phyloP scores from a whole-genome alignment of 192 early-diverging fungal genomes.

The Geranomyces michiganensis region DNA sequence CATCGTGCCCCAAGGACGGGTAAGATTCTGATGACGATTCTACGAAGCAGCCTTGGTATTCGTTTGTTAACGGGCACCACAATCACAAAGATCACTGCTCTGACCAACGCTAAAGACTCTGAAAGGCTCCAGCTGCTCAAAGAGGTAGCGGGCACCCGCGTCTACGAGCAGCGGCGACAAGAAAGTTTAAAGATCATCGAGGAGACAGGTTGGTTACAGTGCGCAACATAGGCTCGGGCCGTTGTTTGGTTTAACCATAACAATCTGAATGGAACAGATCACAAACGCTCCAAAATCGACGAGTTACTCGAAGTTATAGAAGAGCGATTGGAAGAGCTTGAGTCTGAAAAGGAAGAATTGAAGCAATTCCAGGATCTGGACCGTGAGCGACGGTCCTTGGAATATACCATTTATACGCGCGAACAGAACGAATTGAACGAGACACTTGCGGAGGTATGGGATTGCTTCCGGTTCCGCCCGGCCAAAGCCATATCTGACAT shows the following conservation, averaged over 20 bases:
- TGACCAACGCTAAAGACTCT: constrained; percentile 92
- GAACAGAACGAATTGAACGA: constrained; percentile 84
- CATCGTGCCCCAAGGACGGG: constrained; percentile 96
- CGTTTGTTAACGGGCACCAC: too few species aligned
- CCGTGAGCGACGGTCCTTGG: constrained; percentile 80
- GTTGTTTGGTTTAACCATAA: neutral
- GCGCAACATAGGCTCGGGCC: neutral
- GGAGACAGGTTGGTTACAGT: constrained; percentile 70
- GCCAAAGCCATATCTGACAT: too few species aligned
- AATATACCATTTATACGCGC: constrained; percentile 90
- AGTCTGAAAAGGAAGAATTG: constrained; percentile 92
- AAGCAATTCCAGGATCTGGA: constrained; percentile 86
- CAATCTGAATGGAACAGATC: constrained; percentile 46
- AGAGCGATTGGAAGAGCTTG: constrained; percentile 84
- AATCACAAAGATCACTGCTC: constrained; percentile 71
- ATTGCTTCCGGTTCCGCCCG: too few species aligned
- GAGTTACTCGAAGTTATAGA: constrained; percentile 88
- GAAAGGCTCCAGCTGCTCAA: constrained; percentile 91
- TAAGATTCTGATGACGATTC: constrained; percentile 39
- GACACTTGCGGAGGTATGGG: constrained; percentile 66
- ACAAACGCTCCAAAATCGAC: constrained; percentile 83
- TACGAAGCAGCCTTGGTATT: too few species aligned
- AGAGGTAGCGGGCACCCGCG: constrained; percentile 95
- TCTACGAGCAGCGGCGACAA: constrained; percentile 89
- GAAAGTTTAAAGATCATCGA: constrained; percentile 92